These are phyloP conservation scores for Rhexocercosporidium sp. DNA, from an alignment of 2,329 filamentous ascomycete genomes.

Conservation along the genomic window DNA sequence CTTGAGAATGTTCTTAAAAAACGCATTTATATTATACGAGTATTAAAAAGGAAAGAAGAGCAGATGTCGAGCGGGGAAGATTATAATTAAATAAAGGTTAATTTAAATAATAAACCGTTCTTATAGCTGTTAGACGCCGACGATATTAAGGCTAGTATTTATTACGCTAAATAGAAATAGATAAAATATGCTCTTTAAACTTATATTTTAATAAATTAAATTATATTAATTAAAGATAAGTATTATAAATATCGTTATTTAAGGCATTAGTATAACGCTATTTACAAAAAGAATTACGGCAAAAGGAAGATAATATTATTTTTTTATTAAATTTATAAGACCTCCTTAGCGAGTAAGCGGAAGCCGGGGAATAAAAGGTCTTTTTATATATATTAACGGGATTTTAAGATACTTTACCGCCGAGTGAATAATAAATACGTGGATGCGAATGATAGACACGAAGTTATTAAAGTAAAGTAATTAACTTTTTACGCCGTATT, in stretches of 20 bases:
- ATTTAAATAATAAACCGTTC: conserved; percentile 29
- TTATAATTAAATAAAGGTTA: conserved; percentile 26
- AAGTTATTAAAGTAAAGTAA: too few species aligned
- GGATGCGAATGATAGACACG: too few species aligned
- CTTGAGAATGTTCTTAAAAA: conserved; percentile 25
- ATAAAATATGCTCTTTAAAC: conserved; percentile 27
- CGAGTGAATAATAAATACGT: too few species aligned
- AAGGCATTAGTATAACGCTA: conserved; percentile 25
- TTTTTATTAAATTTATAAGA: conserved; percentile 36
- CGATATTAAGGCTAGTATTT: conserved; percentile 34
- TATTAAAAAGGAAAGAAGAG: conserved; percentile 27
- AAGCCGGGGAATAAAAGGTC: conserved; percentile 6
- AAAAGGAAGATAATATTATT: conserved; percentile 38
- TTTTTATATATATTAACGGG: too few species aligned
- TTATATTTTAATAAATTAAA: background rate
- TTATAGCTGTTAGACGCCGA: conserved; percentile 27
- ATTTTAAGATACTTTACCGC: too few species aligned
- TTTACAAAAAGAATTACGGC: conserved; percentile 28
- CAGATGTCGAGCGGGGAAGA: conserved; percentile 17
- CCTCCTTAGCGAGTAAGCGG: conserved; percentile 26
- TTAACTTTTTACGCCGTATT: too few species aligned
- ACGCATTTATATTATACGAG: conserved; percentile 14
- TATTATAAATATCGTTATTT: conserved; percentile 19
- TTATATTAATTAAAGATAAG: conserved; percentile 6
- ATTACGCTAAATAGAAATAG: conserved; percentile 34